Conservation (phyloP, 2,329 filamentous ascomycete species). For the Scytalidium lignicola region DNA sequence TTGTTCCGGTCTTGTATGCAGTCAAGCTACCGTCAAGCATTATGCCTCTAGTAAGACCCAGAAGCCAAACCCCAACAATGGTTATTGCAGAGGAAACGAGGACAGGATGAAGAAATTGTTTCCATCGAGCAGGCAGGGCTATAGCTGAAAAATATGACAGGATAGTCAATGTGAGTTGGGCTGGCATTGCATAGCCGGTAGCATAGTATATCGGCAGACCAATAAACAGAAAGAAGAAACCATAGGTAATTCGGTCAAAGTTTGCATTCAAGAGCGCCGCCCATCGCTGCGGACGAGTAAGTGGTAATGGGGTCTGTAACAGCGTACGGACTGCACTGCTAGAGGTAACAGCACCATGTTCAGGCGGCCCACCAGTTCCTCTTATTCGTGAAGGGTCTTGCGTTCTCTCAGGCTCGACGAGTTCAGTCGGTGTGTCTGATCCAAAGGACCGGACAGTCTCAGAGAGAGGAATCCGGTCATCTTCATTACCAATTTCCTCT, state of each 20-base stretch:
- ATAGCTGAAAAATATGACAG: slow-evolving; percentile 47
- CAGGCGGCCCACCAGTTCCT: slow-evolving; percentile 23
- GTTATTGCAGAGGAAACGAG: slow-evolving; percentile 49
- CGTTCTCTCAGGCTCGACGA: slow-evolving; percentile 16
- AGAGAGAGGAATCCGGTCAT: slow-evolving; percentile 44
- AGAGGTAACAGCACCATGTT: slow-evolving; percentile 6
- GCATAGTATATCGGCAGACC: slow-evolving; percentile 52
- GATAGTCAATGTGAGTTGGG: slow-evolving; percentile 41
- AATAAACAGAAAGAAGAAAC: slow-evolving; percentile 40
- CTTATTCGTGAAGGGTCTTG: slow-evolving; percentile 25
- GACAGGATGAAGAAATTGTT: slow-evolving; percentile 52
- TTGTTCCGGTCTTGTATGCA: slow-evolving; percentile 46
- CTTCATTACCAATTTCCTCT: slow-evolving; percentile 42
- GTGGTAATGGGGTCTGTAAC: slow-evolving; percentile 36
- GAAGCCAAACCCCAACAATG: slow-evolving; percentile 47
- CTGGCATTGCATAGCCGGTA: slow-evolving; percentile 43
- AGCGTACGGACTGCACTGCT: slow-evolving; percentile 1
- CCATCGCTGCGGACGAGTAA: slow-evolving; percentile 45
- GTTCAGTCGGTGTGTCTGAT: slow-evolving; percentile 9
- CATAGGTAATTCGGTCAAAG: slow-evolving; percentile 42
- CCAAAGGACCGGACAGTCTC: slow-evolving; percentile 8
- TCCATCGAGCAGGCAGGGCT: slow-evolving; percentile 42
- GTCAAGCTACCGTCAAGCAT: slow-evolving; percentile 36
- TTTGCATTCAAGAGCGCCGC: slow-evolving; percentile 40
- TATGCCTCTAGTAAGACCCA: slow-evolving; percentile 41